Evolutionary conservation across 2,329 filamentous ascomycete genomes (phyloP), one percentile per base, ranked within the genome.

Genomic region (Claviceps digitariae): DNA sequence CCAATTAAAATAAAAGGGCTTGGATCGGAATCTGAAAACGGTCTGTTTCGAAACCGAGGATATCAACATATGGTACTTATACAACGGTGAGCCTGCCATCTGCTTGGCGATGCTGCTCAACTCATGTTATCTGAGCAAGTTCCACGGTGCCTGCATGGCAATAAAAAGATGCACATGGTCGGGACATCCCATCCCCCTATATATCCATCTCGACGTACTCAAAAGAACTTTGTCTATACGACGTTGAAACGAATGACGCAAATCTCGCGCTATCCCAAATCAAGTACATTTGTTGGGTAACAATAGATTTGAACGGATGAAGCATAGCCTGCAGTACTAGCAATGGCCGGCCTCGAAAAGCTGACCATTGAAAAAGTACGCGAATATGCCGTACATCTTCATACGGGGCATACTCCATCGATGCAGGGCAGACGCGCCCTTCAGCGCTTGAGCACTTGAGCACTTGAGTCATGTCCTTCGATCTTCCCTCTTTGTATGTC

Each of bases 291-390:
- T 72, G 72, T 2, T 72, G 72, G 57, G 77, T 76, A 0, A 68
- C 71, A n/a, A 69, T 34, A 34, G 1, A 12, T 3, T 10, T 12
- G 7, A 75, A 74, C 49, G 77, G 62, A 36, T 54, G 59, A 8
- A n/a, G n/a, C n/a, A 60, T 61, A 5, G 57, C 54, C 21, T 59
- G 55, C 36, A 17, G 36, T 38, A 60, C 53, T n/a, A 54, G 51
- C 57, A 71, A 74, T 48, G 74, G 81, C 51, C 73, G 78, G 57
- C 73, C 70, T 45, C n/a, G 71, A 74, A 2, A 81, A 80, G 61
- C 61, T 83, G 53, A 83, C 79, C 0, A 82, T 83, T 52, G 77
- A 82, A 56, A 79, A 83, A 61, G 82, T 83, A 71, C 83, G 83
- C 56, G 69, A 68, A 65, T 78, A 72, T 66, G 72, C 70, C 49